Base-by-base conservation (phyloP, 2,329 filamentous ascomycete genomes). In the Hyphodiscus sp. region DNA sequence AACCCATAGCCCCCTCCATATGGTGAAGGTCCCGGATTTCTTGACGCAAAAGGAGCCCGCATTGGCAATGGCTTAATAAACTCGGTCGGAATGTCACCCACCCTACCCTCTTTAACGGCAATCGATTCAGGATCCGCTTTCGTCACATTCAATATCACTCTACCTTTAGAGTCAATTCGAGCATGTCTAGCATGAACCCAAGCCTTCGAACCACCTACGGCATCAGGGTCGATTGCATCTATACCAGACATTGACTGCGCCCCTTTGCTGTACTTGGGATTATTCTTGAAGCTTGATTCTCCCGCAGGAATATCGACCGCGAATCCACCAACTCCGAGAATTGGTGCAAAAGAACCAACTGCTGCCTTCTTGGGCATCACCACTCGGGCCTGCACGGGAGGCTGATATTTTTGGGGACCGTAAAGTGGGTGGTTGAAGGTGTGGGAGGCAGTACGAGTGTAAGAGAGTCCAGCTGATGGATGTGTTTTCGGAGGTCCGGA, bases 401-500 rank as follows among this genome's bases (percentile, higher is more conserved):
- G 63, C 20, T 71, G 71, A 26, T 70, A 63, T 2, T 68, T 68
- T 62, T 83, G 82, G 10, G 83, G 83, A 3, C 83, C 83, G 60
- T 78, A 77, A 29, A 77, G 65, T 2, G 82, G 79, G 63, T 85
- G 81, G 63, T 85, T 86, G 60, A 75, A 70, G 45, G 81, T 69
- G 62, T 77, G 71, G 20, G 78, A 71, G 51, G 75, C 73, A 13
- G 78, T 79, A 47, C 80, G 76, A 2, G 79, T 70, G 65, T 87
- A 86, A 15, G 79, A 78, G 5, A 87, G 71, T 58, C 83, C 83
- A 4, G 80, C 83, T 3, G 80, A 83, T 2, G 83, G 83, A 67
- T 87, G 83, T 8, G 83, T 86, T 54, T 76, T 77, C 1, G 81
- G 79, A 19, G 79, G 79, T 2, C 77, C 78, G 26, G 66, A 66